Evolutionary conservation across 139 green algal genomes (phyloP).

Genomic region (Chlorella sp.): DNA sequence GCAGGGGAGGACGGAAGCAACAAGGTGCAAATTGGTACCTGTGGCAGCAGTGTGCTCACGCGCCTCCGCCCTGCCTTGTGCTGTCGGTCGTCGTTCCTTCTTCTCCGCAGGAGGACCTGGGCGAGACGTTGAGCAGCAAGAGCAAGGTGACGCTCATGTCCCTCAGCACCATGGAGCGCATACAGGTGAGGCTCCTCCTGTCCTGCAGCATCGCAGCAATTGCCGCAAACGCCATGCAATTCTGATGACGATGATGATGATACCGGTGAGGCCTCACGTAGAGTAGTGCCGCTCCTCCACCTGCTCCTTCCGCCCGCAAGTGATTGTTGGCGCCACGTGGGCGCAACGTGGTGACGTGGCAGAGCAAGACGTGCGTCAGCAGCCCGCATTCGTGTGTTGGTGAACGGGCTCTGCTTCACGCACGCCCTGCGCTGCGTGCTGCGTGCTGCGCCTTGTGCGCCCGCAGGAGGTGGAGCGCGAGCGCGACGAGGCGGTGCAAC

Average conservation of each 20-base stretch:
- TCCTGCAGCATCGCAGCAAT: too few species aligned
- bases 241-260: too few species aligned
- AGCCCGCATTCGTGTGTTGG: too few species aligned
- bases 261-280: too few species aligned
- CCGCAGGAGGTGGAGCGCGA: constrained; percentile 30
- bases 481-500: constrained; percentile 35
- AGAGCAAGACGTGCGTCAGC: too few species aligned
- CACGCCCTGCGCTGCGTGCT: too few species aligned
- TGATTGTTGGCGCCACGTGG: too few species aligned
- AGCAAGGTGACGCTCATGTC: constrained; percentile 22
- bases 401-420: too few species aligned
- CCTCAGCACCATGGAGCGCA: constrained; percentile 32
- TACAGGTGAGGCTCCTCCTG: constrained; percentile 4
- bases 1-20: not conserved
- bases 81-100: not conserved
- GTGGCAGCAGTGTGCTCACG: not conserved
- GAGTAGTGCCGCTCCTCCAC: too few species aligned
- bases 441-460: not conserved
- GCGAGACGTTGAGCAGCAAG: constrained; percentile 26
- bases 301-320: too few species aligned
- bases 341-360: too few species aligned
- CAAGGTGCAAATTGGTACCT: not conserved
- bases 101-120: constrained; percentile 28
- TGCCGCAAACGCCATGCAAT: too few species aligned
- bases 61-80: not conserved